Percentiles rank a stretch among this genome's conserved stretches.
Conservation (phyloP, 495 filamentous ascomycete genomes). For the Penicillium taxi region DNA sequence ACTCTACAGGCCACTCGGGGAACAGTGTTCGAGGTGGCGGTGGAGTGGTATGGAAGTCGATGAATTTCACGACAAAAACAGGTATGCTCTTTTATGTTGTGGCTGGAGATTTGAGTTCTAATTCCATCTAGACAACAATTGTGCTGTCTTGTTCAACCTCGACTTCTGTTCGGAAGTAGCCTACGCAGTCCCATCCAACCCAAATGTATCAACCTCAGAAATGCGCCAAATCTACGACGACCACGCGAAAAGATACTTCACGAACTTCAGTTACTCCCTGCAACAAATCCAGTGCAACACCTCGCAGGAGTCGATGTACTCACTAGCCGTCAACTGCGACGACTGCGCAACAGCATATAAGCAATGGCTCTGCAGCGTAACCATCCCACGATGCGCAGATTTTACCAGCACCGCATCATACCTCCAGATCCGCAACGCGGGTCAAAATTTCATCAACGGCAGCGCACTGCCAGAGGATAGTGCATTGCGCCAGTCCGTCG, state of each 20-base stretch:
- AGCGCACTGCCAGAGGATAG: conserved; percentile 35
- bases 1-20: conserved; percentile 39
- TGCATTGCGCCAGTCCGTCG: conserved; percentile 21
- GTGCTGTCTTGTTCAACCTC: conserved; percentile 75
- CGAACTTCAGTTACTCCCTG: conserved; percentile 72
- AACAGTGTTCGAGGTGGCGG: conserved; percentile 54
- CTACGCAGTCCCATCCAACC: conserved; percentile 82
- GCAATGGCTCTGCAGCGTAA: conserved; percentile 87
- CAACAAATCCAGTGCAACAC: conserved; percentile 81
- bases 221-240: conserved; percentile 65
- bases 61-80: conserved; percentile 66
- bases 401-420: conserved; percentile 49
- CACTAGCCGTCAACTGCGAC: conserved; percentile 63
- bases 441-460: conserved; percentile 60
- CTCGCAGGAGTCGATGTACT: conserved; percentile 61
- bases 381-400: conserved; percentile 85
- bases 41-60: conserved; percentile 59
- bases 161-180: conserved; percentile 77
- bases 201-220: conserved; percentile 30
- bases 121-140: conserved; percentile 55
- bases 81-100: conserved; percentile 41
- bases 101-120: background rate
- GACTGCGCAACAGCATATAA: conserved; percentile 80
- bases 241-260: conserved; percentile 50
- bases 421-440: conserved; percentile 62